Evolutionary conservation across 257 asterid species (phyloP).

Genomic region (Linderniella brevidens): DNA sequence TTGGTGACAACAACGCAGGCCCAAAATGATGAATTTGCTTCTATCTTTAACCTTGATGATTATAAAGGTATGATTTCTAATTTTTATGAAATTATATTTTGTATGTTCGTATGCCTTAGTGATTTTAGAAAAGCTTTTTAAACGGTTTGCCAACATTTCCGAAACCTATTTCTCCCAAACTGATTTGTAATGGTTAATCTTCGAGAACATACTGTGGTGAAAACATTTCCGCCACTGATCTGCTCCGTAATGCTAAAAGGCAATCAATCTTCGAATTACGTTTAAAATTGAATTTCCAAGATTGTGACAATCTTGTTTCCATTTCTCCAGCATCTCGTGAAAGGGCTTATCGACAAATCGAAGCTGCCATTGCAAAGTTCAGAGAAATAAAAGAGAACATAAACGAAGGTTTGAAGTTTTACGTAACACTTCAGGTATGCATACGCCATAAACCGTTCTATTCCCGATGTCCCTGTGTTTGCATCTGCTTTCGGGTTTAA

Average conservation of each 20-base stretch:
- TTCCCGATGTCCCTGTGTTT: no score
- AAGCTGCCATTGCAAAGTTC: slow-evolving; percentile 82
- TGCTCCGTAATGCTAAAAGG: no score
- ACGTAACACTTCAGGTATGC: slow-evolving; percentile 85
- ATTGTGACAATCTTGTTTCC: slow-evolving; percentile 5
- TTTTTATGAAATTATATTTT: neutral
- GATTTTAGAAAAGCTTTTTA: no score
- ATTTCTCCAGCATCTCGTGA: slow-evolving; percentile 68
- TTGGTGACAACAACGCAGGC: slow-evolving; percentile 26
- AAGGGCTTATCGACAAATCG: slow-evolving; percentile 77
- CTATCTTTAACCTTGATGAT: slow-evolving; percentile 84
- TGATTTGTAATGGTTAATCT: no score
- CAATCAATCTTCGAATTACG: no score
- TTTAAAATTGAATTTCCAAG: neutral
- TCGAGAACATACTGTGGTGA: no score
- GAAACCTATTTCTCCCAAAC: no score
- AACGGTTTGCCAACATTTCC: no score
- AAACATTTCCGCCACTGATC: no score
- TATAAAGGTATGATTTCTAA: slow-evolving; percentile 52
- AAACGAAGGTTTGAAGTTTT: slow-evolving; percentile 91
- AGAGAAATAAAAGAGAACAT: slow-evolving; percentile 85
- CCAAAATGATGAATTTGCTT: slow-evolving; percentile 66
- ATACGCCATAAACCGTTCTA: neutral
- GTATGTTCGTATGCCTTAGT: slow-evolving; percentile 1
- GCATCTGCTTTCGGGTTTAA: no score